Base-by-base conservation (phyloP, 768 basidiomycete genomes). In the Tylopilus sp. region DNA sequence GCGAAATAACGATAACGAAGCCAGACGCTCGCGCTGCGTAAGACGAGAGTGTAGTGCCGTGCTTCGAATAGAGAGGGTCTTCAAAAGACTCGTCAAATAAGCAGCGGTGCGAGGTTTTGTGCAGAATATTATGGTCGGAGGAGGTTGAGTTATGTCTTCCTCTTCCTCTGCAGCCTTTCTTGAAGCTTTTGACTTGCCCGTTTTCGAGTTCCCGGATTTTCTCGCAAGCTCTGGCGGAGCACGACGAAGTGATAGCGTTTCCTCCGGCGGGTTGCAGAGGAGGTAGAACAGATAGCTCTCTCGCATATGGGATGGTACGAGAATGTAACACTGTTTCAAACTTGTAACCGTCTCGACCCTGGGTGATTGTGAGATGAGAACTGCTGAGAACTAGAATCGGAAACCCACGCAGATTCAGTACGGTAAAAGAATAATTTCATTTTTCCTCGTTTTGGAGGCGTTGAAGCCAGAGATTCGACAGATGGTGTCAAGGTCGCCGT, bases 101-200 rank as follows among this genome's bases (percentile, higher is more conserved):
- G 95, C 95, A 0, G 87, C 94, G 0, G 94, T 95, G 48, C 85
- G 82, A 33, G 95, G 80, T 52, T 85, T 86, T 18, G 79, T 80
- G 69, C 83, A 94, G 70, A 98, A 99, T 56, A 99, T 92, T 59
- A 99, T 98, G 20, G 95, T 98, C 2, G 94, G 91, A 17, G 97
- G 97, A 3, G 95, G 91, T 56, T 88, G 86, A 36, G 79, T 75
- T 30, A 82, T 75, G 21, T 79, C 78, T 12, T 79, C 77, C 18
- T 78, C 76, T 40, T 73, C 73, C 25, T 50, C 57, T 8, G 56
- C 40, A 40, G 49, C 53, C 57, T 72, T 77, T 53, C 40, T 69
- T 56, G 55, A 60, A 50, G 52, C 61, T 64, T 48, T 63, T 48
- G 74, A 71, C 25, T 69, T 63, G 43, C 45, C 48, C 39, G 62